Evolutionary conservation across 805 yeast species (phyloP), one percentile per base, ranked within the genome.

Genomic region (Candida alai): DNA sequence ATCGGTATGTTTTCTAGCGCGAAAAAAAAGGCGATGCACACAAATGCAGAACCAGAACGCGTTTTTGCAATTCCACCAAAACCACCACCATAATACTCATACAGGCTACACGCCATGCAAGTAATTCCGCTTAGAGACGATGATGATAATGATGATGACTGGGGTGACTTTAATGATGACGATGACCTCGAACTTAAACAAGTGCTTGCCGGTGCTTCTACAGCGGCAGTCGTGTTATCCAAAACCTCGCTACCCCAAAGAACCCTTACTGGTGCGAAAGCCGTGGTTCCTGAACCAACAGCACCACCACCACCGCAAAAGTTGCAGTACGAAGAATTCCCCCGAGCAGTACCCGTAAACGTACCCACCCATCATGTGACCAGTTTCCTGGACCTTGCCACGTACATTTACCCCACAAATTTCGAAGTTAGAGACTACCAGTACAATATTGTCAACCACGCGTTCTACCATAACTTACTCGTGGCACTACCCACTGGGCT

Each of bases 401-500:
- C 76, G 0, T 85, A 79, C 49, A 62, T 86, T 0, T 93, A 94
- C 53, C 98, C 99, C 0, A 78, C 87, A 1, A 90, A 93, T 49
- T 75, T 76, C 43, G 84, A 84, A 40, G 68, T 82, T 0, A 74
- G 99, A 52, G 95, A 87, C 40, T 93, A 94, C 54, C 99, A 93
- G 60, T 78, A 70, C 51, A 80, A 80, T 44, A 88, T 93, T 36
- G 86, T 88, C 3, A 65, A 68, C 29, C 73, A 76, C 37, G 80
- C 96, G 0, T 62, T 93, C 23, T 78, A 74, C 48, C 68, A 78
- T 41, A 93, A 93, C 51, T 54, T 82, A 3, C 63, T 93, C 16
- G 90, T 95, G 52, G 95, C 97, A 0, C 74, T 93, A 11, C 99
- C 99, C 1, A 93, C 99, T 0, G 99, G 99, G 45, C 68, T 89